Base-by-base conservation (phyloP, 768 basidiomycete genomes). In the Leccinum longicurvipes region DNA sequence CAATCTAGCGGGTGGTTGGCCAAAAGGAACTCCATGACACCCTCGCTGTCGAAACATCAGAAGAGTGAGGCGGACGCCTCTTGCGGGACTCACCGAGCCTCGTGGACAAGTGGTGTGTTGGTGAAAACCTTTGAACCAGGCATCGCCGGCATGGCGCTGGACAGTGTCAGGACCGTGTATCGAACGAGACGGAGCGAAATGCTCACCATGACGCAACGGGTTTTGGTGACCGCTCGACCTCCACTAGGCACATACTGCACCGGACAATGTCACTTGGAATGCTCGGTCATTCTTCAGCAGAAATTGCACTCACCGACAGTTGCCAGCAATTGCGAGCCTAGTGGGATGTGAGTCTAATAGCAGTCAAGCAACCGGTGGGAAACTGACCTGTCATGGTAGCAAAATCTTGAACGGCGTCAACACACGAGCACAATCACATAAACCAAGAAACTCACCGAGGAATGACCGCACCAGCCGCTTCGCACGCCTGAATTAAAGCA, bases 1-100 rank as follows among this genome's bases (percentile, higher is more conserved):
- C 97, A 99, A 72, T 99, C 97, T 54, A 99, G 81, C 2, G 97
- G 97, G 67, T 99, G 97, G 74, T 99, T 98, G 56, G 96, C 85
- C 57, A 98, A 85, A 36, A 98, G 81, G 75, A 98, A 97, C 69
- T 98, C 97, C 97, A 99, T 98, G 57, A 98, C 96, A 50, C 97
- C 97, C 73, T 97, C 94, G 21, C 94, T 91, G 63, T 25, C 54
- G 51, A 17, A 44, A 34, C 15, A 47, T 67, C 14, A 67, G 59
- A 46, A 58, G 19, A 27, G 34, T 15, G 48, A 17, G 39, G 10
- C 25, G 41, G 2, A 8, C 14, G 19, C 17, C 44, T 67, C 46
- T 53, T n/a, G 28, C 17, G 24, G 28, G 19, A 62, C 62, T 52
- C 65, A 90, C 89, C 87, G 82, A 62, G 89, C 91, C 79, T 91